Conservation (phyloP, 2,329 filamentous ascomycete genomes). For the Thelonectria discophora region DNA sequence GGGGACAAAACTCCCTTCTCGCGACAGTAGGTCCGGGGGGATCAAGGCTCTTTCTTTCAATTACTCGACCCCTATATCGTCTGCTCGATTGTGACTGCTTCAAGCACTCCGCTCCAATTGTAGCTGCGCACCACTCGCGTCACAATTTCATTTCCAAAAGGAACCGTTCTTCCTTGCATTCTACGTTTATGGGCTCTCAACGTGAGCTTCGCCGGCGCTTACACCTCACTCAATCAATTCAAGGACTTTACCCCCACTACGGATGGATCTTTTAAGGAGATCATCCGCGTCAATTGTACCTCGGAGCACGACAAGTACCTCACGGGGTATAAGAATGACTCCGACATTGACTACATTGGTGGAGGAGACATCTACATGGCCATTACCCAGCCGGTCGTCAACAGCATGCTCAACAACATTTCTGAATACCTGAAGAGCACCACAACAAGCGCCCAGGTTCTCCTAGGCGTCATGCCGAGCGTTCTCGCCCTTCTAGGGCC, state of each 20-base stretch:
- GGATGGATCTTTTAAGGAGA: constrained; percentile 13
- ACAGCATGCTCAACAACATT: constrained; percentile 17
- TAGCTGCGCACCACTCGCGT: no score
- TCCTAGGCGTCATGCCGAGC: constrained; percentile 20
- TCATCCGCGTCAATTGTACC: constrained; percentile 7
- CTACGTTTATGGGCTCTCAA: no score
- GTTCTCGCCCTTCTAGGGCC: constrained; percentile 14
- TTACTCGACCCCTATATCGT: no score
- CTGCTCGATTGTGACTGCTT: no score
- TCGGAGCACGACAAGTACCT: constrained; percentile 9
- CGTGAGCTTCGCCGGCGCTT: no score
- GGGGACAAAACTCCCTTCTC: no score
- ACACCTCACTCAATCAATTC: constrained; percentile 1
- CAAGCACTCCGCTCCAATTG: no score
- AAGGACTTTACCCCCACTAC: constrained; percentile 16
- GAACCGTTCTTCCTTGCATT: no score
- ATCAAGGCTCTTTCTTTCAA: no score
- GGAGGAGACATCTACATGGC: constrained; percentile 13
- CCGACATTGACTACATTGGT: constrained; percentile 8
- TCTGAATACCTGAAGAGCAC: constrained; percentile 15
- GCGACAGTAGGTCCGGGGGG: no score
- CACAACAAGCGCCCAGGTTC: constrained; percentile 19
- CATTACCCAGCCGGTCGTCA: constrained; percentile 17
- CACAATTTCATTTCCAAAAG: no score
- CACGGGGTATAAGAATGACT: not conserved